These are phyloP conservation scores for Lactarius indigo DNA, from an alignment of 768 basidiomycete species.

Conservation along the genomic window DNA sequence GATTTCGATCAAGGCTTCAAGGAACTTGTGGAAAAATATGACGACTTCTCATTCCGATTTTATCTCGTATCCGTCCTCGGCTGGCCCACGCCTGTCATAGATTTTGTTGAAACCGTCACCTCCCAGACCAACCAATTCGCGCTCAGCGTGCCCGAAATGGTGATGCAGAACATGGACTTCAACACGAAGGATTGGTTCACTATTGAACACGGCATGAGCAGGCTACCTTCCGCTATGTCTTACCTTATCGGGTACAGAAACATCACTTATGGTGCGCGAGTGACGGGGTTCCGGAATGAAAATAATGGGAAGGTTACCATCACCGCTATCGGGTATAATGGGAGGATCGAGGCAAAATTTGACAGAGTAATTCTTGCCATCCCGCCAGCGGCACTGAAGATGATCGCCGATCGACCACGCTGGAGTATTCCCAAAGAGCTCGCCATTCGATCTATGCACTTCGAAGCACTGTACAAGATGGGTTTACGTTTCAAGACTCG, in stretches of 20 bases:
- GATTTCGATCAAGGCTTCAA: conserved; percentile 22
- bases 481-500: conserved; percentile 26
- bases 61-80: conserved; percentile 19
- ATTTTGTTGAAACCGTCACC: conserved; percentile 27
- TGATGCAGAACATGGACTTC: conserved; percentile 30
- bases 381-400: conserved; percentile 28
- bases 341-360: conserved; percentile 16
- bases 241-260: conserved; percentile 25
- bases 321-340: conserved; percentile 3
- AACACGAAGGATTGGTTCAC: conserved; percentile 26
- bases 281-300: not conserved
- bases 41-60: conserved; percentile 27
- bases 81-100: conserved; percentile 25
- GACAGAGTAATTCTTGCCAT: conserved; percentile 29
- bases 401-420: conserved; percentile 27
- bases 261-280: conserved; percentile 24
- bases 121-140: conserved; percentile 30
- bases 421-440: conserved; percentile 25
- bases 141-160: conserved; percentile 28
- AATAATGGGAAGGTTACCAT: conserved; percentile 22
- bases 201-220: conserved; percentile 26
- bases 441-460: conserved; percentile 29
- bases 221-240: conserved; percentile 27
- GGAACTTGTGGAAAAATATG: conserved; percentile 21
- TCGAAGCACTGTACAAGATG: conserved; percentile 29